A percentile compares a stretch with the other conserved stretches of the same genome.
Conservation (phyloP, 1,284 basidiomycete genomes). For the Xanthoconium separans region DNA sequence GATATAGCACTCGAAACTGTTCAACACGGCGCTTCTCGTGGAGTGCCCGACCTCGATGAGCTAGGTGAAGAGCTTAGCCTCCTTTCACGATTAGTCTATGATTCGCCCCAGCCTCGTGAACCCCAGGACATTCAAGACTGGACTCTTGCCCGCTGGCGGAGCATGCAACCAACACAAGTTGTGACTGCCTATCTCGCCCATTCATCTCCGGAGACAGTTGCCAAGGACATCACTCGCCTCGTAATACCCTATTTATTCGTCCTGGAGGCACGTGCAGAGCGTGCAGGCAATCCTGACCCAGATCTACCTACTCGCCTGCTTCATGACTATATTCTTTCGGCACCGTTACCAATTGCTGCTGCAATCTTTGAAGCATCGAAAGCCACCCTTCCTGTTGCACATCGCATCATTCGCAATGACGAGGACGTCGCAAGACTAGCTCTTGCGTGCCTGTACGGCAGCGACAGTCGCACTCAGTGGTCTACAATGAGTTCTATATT, state of each 20-base stretch:
- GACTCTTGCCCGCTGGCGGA: conserved; percentile 72
- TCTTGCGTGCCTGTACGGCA: conserved; percentile 88
- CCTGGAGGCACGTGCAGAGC: conserved; percentile 81
- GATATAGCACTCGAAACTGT: conserved; percentile 77
- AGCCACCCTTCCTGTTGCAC: conserved; percentile 69
- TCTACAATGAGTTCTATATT: conserved; percentile 86
- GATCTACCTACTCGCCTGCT: conserved; percentile 61
- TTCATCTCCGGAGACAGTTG: conserved; percentile 66
- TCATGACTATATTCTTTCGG: conserved; percentile 72
- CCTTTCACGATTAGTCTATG: conserved; percentile 83
- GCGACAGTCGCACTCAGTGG: conserved; percentile 70
- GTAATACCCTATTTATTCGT: conserved; percentile 92
- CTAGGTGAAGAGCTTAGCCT: conserved; percentile 89
- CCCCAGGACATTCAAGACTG: conserved; percentile 53
- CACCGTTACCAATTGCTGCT: conserved; percentile 65
- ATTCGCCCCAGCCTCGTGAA: conserved; percentile 51
- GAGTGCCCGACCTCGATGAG: conserved; percentile 76
- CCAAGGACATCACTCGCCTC: conserved; percentile 69
- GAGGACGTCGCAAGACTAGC: conserved; percentile 83
- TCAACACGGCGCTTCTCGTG: conserved; percentile 83
- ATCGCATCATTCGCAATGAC: conserved; percentile 78
- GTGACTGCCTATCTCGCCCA: conserved; percentile 74
- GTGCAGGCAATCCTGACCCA: conserved; percentile 69
- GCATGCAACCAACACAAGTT: conserved; percentile 62
- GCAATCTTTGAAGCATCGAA: conserved; percentile 88